Evolutionary conservation across 2,329 filamentous ascomycete genomes (phyloP), one percentile per base, ranked within the genome.

Genomic region (Penicillium sp.): DNA sequence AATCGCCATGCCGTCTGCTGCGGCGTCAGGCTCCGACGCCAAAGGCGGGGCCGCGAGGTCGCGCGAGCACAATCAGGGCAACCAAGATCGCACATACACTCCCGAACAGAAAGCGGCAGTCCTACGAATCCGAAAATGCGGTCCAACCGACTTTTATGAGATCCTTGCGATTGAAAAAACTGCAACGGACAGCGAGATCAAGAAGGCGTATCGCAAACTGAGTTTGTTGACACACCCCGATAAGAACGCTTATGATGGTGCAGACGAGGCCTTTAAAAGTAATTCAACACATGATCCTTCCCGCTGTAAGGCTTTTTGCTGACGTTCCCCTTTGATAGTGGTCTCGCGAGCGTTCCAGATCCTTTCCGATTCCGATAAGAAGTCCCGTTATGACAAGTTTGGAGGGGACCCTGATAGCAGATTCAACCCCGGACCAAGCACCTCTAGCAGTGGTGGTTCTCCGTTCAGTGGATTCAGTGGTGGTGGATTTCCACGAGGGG

Each of bases 221-320:
- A 95, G 91, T 75, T 82, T 99, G 71, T 84, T 98, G 73, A 99
- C 95, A 61, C 95, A 99, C 82, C 95, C 95, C 65, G 95, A 99
- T 83, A 99, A 99, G 83, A 99, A 99, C 83, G 93, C 93, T 54
- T 93, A 97, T 76, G 89, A 94, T 40, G 88, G 96, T 62, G 94
- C 95, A 58, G 95, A 97, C 76, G 95, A 99, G 81, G 95, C 95
- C 35, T 99, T 99, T 82, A 99, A 99, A 83, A 91, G 85, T 87
- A 73, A 77, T 83, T 79, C 52, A 43, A 43, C 6, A 51, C 57
- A 33, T 56, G 14, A 14, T 42, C 22, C 25, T 54, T 22, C 8
- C 37, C 25, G 8, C 14, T 4, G 14, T 45, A 22, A 43, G 3
- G 35, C 40, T 11, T 22, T 7, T 25, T 26, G 30, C 52, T 55